phyloP scores from a whole-genome alignment of 768 basidiomycete genomes.

The Leccinellum rugosiceps region DNA sequence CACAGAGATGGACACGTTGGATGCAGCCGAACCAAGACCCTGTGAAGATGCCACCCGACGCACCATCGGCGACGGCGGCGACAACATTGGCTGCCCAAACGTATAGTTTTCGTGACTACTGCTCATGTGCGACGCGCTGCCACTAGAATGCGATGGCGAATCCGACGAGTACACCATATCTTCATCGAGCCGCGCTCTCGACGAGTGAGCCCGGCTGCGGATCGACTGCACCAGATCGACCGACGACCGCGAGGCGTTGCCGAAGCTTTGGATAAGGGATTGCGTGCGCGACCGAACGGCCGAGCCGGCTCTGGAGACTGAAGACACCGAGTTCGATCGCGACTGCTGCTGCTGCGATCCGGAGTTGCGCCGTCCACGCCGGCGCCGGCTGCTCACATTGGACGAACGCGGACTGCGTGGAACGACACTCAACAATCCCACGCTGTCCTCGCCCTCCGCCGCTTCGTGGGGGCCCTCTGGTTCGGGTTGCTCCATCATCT shows the following conservation, averaged over 20 bases:
- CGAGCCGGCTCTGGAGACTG: constrained; percentile 46
- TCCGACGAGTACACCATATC: constrained; percentile 39
- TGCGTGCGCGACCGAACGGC: constrained; percentile 61
- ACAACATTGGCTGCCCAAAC: constrained; percentile 59
- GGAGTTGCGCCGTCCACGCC: constrained; percentile 33
- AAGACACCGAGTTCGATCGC: constrained; percentile 28
- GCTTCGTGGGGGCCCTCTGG: constrained; percentile 56
- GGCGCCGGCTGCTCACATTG: constrained; percentile 35
- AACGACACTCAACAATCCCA: constrained; percentile 53
- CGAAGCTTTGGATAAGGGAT: constrained; percentile 62
- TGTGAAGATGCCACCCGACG: constrained; percentile 12
- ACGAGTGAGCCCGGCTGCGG: constrained; percentile 60
- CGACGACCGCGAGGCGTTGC: constrained; percentile 58
- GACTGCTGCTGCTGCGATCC: constrained; percentile 31
- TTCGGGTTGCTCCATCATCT: constrained; percentile 42
- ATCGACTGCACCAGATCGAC: constrained; percentile 51
- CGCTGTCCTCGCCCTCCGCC: constrained; percentile 59
- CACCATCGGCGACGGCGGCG: constrained; percentile 14
- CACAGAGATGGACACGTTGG: constrained; percentile 21
- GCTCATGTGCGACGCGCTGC: constrained; percentile 41
- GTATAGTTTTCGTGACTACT: constrained; percentile 69
- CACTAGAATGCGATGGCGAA: constrained; percentile 34
- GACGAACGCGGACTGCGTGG: constrained; percentile 47
- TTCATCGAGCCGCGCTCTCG: constrained; percentile 66
- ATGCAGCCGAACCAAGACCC: constrained; percentile 15